phyloP scores from a whole-genome alignment of 441 rosid species.

The Euphorbia schlechtendalii region DNA sequence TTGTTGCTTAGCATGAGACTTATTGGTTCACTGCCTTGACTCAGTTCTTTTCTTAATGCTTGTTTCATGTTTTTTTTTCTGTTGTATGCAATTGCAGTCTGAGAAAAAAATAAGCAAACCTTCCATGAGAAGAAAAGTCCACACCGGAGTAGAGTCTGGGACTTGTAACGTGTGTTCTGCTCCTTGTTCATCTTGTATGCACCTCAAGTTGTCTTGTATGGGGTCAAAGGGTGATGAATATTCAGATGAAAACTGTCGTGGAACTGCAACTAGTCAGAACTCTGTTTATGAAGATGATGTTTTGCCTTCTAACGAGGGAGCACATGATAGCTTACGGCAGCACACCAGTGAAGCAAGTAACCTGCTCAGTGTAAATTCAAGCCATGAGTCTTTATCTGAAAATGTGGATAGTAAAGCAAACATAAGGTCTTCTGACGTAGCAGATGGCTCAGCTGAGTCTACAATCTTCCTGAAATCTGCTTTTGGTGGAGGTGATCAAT shows the following conservation, averaged over 20 bases:
- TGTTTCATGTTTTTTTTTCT: background rate
- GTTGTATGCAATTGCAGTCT: constrained; percentile 33
- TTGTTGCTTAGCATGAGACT: background rate
- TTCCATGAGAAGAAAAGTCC: constrained; percentile 47
- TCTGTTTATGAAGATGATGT: constrained; percentile 47
- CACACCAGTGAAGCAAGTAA: constrained; percentile 65
- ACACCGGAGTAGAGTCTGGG: constrained; percentile 54
- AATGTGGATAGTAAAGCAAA: constrained; percentile 54
- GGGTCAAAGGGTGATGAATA: constrained; percentile 50
- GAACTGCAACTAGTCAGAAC: constrained; percentile 44
- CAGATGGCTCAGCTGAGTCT: constrained; percentile 37
- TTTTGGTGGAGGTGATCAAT: constrained; percentile 27
- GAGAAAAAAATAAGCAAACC: constrained; percentile 39
- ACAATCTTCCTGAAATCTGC: constrained; percentile 29
- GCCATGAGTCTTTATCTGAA: constrained; percentile 53
- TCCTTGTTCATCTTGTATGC: constrained; percentile 90
- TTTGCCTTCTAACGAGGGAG: constrained; percentile 24
- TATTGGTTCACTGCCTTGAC: background rate
- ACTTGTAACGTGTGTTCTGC: constrained; percentile 77
- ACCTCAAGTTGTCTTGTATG: constrained; percentile 42
- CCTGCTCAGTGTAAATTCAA: constrained; percentile 37
- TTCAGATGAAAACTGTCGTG: constrained; percentile 59
- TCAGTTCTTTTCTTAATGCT: background rate
- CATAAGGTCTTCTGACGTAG: constrained; percentile 34
- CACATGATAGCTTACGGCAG: constrained; percentile 34